Evolutionary conservation across 2,329 filamentous ascomycete genomes (phyloP).

Genomic region (Thielaviopsis euricoi): DNA sequence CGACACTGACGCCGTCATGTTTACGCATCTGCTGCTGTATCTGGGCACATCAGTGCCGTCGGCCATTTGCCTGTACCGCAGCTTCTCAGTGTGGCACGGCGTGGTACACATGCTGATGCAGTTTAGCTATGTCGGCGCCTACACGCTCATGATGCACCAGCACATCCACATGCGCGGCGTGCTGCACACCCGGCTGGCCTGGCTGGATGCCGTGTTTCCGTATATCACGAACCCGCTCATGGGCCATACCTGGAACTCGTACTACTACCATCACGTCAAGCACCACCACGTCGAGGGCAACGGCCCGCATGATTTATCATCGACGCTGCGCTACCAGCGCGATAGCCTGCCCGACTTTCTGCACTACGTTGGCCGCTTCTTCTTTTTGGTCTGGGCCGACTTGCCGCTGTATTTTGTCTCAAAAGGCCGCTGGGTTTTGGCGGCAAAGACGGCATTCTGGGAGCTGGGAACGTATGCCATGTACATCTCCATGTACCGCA

Average conservation of each 20-base stretch:
- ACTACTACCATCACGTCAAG: slow-evolving; percentile 76
- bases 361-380: slow-evolving; percentile 58
- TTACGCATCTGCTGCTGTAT: slow-evolving; percentile 62
- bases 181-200: slow-evolving; percentile 34
- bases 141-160: slow-evolving; percentile 71
- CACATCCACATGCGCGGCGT: slow-evolving; percentile 67
- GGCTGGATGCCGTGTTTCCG: slow-evolving; percentile 50
- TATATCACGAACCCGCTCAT: slow-evolving; percentile 61
- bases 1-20: slow-evolving; percentile 59
- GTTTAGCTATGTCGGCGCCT: slow-evolving; percentile 52
- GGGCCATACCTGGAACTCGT: slow-evolving; percentile 74
- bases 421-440: slow-evolving; percentile 40
- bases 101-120: slow-evolving; percentile 49
- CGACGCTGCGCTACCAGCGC: slow-evolving; percentile 60
- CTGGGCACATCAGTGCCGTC: slow-evolving; percentile 53
- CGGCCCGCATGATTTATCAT: slow-evolving; percentile 32
- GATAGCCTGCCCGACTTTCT: slow-evolving; percentile 50
- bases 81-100: slow-evolving; percentile 53
- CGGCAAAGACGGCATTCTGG: slow-evolving; percentile 39
- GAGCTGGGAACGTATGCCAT: slow-evolving; percentile 41
- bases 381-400: slow-evolving; percentile 58
- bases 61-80: slow-evolving; percentile 44
- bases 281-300: slow-evolving; percentile 48
- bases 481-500: slow-evolving; percentile 32
- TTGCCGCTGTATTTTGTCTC: slow-evolving; percentile 56